Evolutionary conservation across 257 asterid species (phyloP).

Genomic region (Nicotiana attenuata): DNA sequence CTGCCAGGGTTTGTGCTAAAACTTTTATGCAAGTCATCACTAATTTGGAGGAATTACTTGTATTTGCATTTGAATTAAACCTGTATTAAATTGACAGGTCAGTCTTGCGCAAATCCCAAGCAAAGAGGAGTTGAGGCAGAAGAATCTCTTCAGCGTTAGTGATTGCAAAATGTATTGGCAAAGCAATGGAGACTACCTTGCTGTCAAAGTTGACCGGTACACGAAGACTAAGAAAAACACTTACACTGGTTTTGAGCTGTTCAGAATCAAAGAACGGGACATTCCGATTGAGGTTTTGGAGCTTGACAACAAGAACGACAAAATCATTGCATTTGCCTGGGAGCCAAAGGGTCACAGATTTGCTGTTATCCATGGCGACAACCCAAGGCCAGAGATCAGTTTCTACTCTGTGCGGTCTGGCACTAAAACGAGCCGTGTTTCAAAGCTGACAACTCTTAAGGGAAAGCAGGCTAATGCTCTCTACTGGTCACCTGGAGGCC

Average conservation of each 20-base stretch:
- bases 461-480: too few species aligned
- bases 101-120: too few species aligned
- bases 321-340: conserved; percentile 95
- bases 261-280: conserved; percentile 38
- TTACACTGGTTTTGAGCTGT: conserved; percentile 91
- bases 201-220: conserved; percentile 88
- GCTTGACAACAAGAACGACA: conserved; percentile 26
- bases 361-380: conserved; percentile 94
- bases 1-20: conserved; percentile 66
- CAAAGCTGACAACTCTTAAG: conserved; percentile 23
- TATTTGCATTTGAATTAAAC: too few species aligned
- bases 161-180: too few species aligned
- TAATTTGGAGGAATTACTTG: too few species aligned
- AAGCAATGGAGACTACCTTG: too few species aligned
- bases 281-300: too few species aligned
- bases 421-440: conserved; percentile 56
- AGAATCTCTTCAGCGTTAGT: too few species aligned
- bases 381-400: conserved; percentile 86
- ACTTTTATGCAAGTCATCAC: too few species aligned
- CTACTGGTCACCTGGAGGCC: too few species aligned
- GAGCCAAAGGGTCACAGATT: conserved; percentile 96
- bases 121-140: too few species aligned
- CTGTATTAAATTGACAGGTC: too few species aligned
- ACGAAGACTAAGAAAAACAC: conserved; percentile 91
- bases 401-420: conserved; percentile 89